Conservation (phyloP, 208 protist species). For the Crithidia thermophila region DNA sequence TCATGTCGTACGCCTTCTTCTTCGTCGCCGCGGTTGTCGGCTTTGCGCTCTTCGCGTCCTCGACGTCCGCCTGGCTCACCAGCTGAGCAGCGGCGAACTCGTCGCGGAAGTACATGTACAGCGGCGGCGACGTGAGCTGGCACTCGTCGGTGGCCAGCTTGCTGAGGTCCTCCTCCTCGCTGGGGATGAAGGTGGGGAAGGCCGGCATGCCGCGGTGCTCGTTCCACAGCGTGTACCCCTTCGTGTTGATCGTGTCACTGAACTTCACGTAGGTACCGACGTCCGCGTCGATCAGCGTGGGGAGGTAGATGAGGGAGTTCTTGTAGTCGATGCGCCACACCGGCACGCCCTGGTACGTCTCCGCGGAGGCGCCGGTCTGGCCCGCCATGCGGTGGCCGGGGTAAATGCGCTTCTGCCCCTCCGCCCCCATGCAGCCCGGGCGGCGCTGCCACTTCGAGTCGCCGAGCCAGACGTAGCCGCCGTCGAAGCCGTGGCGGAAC, state of each 20-base stretch:
- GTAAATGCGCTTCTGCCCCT: constrained; percentile 92
- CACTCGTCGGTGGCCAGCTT: constrained; percentile 90
- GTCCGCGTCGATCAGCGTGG: constrained; percentile 85
- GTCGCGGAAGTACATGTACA: constrained; percentile 92
- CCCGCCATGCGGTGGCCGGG: constrained; percentile 92
- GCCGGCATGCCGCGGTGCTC: constrained; percentile 88
- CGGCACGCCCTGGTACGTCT: constrained; percentile 89
- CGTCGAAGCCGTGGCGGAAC: constrained; percentile 93
- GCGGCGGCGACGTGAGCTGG: constrained; percentile 86
- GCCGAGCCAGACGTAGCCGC: constrained; percentile 92
- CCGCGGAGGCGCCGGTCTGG: constrained; percentile 86
- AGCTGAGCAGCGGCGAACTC: constrained; percentile 82
- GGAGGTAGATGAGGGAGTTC: constrained; percentile 92
- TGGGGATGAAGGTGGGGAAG: constrained; percentile 92
- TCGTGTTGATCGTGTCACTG: constrained; percentile 92
- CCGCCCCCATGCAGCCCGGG: constrained; percentile 89
- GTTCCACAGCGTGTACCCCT: constrained; percentile 92
- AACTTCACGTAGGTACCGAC: constrained; percentile 92
- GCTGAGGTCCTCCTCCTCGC: constrained; percentile 81
- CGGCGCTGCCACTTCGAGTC: constrained; percentile 93
- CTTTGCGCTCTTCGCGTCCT: constrained; percentile 91
- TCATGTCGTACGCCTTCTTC: constrained; percentile 93
- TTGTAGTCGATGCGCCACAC: constrained; percentile 95
- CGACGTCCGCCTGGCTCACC: constrained; percentile 90
- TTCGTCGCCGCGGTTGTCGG: constrained; percentile 72